These are phyloP conservation scores for Boletus insuetus DNA, from an alignment of 768 basidiomycete species.

Conservation along the genomic window DNA sequence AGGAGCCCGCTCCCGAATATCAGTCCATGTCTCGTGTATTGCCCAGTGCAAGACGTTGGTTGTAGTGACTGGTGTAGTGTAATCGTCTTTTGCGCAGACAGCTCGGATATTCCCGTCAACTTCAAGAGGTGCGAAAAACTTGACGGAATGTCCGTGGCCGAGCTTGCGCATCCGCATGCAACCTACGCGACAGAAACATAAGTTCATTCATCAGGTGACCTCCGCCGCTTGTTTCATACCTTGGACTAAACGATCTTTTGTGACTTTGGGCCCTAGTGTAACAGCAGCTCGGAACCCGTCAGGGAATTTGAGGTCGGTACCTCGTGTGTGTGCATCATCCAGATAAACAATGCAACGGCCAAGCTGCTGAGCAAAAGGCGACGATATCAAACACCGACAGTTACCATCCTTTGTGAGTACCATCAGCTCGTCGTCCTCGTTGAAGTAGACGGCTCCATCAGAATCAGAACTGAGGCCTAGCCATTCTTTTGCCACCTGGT, in stretches of 20 bases:
- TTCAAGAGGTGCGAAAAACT: conserved; percentile 44
- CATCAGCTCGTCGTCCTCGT: conserved; percentile 12
- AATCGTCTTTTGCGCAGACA: background rate
- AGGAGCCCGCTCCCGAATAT: background rate
- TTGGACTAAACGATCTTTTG: conserved; percentile 43
- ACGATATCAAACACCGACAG: conserved; percentile 36
- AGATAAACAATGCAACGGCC: conserved; percentile 46
- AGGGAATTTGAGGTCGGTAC: conserved; percentile 51
- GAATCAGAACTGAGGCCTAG: conserved; percentile 6
- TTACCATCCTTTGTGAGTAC: conserved; percentile 36
- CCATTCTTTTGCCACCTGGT: conserved; percentile 23
- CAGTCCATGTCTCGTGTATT: conserved; percentile 26
- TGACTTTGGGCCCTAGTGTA: conserved; percentile 6
- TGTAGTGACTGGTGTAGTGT: background rate
- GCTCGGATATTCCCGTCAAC: conserved; percentile 35
- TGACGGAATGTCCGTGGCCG: conserved; percentile 42
- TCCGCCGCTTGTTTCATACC: too few relatives aligned
- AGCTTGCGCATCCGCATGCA: conserved; percentile 23
- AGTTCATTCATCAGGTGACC: too few relatives aligned
- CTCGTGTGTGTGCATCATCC: conserved; percentile 45
- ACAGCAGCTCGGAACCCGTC: conserved; percentile 34
- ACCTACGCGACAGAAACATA: too few relatives aligned
- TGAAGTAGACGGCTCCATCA: too few relatives aligned
- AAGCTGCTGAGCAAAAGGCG: conserved; percentile 39
- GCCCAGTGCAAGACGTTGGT: background rate